phyloP scores from a whole-genome alignment of 495 filamentous ascomycete genomes.

The Pyrenopolyporus hunteri region DNA sequence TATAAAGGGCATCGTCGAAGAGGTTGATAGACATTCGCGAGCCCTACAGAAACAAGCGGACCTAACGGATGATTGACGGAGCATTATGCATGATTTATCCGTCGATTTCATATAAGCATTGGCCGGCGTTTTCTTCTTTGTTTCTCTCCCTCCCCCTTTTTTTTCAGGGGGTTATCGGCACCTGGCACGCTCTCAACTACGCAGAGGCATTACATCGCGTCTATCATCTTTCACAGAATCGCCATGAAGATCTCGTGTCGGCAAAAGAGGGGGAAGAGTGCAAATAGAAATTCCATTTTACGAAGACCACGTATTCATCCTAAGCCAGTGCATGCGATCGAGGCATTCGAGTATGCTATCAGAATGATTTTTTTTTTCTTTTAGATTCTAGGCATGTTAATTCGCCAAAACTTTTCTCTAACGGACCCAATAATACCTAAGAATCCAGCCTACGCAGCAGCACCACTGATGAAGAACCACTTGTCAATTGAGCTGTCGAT shows the following conservation, averaged over 20 bases:
- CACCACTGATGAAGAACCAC: slow-evolving; percentile 99
- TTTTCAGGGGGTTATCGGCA: slow-evolving; percentile 29
- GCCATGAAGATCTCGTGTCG: not conserved
- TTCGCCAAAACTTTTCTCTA: slow-evolving; percentile 37
- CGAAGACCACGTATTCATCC: slow-evolving; percentile 6
- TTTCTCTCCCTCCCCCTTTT: too few species aligned
- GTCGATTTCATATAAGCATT: slow-evolving; percentile 35
- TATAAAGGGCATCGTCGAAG: slow-evolving; percentile 85
- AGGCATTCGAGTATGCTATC: slow-evolving; percentile 11
- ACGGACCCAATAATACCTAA: slow-evolving; percentile 23
- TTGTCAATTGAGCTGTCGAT: slow-evolving; percentile 98
- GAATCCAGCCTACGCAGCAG: slow-evolving; percentile 74
- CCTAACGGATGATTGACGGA: slow-evolving; percentile 62
- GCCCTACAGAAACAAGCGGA: slow-evolving; percentile 80
- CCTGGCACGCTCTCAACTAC: slow-evolving; percentile 2
- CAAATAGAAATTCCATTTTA: not conserved
- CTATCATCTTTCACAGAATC: not conserved
- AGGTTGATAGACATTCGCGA: slow-evolving; percentile 89
- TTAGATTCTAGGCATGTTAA: slow-evolving; percentile 11
- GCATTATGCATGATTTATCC: slow-evolving; percentile 10
- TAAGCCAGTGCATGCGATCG: slow-evolving; percentile 12
- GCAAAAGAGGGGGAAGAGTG: not conserved
- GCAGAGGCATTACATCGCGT: not conserved
- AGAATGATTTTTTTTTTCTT: slow-evolving; percentile 18
- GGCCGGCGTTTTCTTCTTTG: slow-evolving; percentile 43